Percentiles rank a stretch among this genome's conserved stretches.
Conservation (phyloP, 768 basidiomycete species). For the Mrakia blollopis region DNA sequence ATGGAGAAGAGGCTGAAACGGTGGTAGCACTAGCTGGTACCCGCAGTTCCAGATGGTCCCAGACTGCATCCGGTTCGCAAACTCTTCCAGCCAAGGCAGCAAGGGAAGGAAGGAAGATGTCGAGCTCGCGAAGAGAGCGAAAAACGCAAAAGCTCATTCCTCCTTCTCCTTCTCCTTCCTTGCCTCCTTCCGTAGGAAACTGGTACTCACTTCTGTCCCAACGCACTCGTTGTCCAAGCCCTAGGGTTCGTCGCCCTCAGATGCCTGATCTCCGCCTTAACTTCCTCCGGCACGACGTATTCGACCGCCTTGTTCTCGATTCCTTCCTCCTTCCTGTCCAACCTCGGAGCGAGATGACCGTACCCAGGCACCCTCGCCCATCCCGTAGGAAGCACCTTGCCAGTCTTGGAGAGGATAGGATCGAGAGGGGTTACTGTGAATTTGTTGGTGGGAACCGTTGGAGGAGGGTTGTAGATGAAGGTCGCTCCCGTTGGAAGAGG, state of each 20-base stretch:
- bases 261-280: constrained; percentile 1
- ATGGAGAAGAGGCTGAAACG: not conserved
- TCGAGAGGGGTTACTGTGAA: not conserved
- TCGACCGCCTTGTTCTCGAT: not conserved
- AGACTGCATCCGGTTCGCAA: not conserved
- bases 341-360: constrained; percentile 19
- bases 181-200: not conserved
- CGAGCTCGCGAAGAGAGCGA: not conserved
- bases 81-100: too few species aligned
- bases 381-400: not conserved
- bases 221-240: not conserved
- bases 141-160: not conserved
- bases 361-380: constrained; percentile 11
- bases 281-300: not conserved
- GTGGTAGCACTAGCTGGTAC: too few species aligned
- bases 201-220: constrained; percentile 8
- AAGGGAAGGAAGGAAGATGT: not conserved
- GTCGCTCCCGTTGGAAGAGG: not conserved
- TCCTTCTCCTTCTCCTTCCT: too few species aligned
- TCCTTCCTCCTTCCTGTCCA: constrained; percentile 1
- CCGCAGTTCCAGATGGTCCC: too few species aligned
- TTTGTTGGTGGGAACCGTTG: not conserved
- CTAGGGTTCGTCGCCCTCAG: not conserved
- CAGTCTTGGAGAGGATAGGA: constrained; percentile 9
- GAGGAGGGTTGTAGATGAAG: constrained; percentile 23